These are phyloP conservation scores for Boehmeria nivea DNA, from an alignment of 306 rosid species.

Conservation along the genomic window DNA sequence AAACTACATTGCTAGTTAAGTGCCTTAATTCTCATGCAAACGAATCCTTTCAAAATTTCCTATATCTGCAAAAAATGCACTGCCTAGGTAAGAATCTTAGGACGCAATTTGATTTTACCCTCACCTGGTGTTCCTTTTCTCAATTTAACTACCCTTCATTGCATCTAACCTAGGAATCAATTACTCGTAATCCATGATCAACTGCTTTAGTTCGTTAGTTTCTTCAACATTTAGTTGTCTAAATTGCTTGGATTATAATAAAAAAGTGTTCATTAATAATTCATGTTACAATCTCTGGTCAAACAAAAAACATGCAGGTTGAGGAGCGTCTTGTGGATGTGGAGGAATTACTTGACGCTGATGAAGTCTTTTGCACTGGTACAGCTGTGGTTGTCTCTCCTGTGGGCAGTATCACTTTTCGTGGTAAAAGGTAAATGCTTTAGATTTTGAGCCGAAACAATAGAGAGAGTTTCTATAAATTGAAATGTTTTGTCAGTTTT, in stretches of 20 bases:
- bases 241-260: neutral
- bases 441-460: neutral
- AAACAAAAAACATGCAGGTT: conserved; percentile 49
- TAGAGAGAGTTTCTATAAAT: no score
- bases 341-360: conserved; percentile 87
- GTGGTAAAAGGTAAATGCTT: conserved; percentile 49
- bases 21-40: no score
- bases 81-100: no score
- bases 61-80: no score
- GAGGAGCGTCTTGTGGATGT: conserved; percentile 86
- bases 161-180: neutral
- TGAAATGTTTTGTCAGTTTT: no score
- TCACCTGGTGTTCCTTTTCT: no score
- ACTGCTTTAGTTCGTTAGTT: neutral
- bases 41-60: no score
- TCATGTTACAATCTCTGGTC: neutral
- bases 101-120: no score
- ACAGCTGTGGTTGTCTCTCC: conserved; percentile 98
- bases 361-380: conserved; percentile 94
- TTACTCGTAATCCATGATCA: neutral
- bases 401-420: conserved; percentile 86
- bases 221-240: neutral
- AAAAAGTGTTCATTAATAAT: no score
- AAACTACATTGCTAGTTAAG: no score
- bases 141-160: no score